Conservation (phyloP, 2,329 filamentous ascomycete genomes). For the Sporothrix brasiliensis region DNA sequence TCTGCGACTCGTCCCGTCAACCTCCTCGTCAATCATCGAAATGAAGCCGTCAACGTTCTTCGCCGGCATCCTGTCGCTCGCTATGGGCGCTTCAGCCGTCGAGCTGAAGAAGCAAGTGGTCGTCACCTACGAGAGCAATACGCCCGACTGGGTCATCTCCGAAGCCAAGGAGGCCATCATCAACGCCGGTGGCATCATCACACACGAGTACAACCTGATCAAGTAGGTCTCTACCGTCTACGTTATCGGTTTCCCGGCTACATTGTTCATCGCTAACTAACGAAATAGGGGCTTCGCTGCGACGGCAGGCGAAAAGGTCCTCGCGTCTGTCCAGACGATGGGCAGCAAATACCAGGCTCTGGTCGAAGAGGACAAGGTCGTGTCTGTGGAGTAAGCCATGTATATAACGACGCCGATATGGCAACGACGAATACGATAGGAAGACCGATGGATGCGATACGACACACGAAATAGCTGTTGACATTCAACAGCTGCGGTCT, state of each 20-base stretch:
- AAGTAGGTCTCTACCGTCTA: slow-evolving; percentile 56
- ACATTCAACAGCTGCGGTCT: neutral
- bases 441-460: neutral
- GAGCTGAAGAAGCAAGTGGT: slow-evolving; percentile 74
- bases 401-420: neutral
- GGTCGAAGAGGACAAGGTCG: slow-evolving; percentile 76
- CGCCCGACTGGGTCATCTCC: slow-evolving; percentile 67
- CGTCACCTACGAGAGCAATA: slow-evolving; percentile 72
- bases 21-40: slow-evolving; percentile 36
- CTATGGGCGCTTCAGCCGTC: slow-evolving; percentile 63
- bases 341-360: slow-evolving; percentile 62
- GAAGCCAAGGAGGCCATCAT: slow-evolving; percentile 72
- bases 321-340: slow-evolving; percentile 68
- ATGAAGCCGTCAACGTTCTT: slow-evolving; percentile 67
- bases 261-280: slow-evolving; percentile 37
- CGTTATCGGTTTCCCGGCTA: neutral
- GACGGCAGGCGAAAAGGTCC: slow-evolving; percentile 67
- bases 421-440: neutral
- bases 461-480: neutral
- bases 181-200: slow-evolving; percentile 73
- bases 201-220: slow-evolving; percentile 71
- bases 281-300: slow-evolving; percentile 72
- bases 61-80: slow-evolving; percentile 58
- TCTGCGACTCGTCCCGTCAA: neutral
- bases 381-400: slow-evolving; percentile 49